Percentiles rank a stretch among this genome's conserved stretches.
phyloP scores from a whole-genome alignment of 2,329 filamentous ascomycete species.

The Lachnellula suecica region DNA sequence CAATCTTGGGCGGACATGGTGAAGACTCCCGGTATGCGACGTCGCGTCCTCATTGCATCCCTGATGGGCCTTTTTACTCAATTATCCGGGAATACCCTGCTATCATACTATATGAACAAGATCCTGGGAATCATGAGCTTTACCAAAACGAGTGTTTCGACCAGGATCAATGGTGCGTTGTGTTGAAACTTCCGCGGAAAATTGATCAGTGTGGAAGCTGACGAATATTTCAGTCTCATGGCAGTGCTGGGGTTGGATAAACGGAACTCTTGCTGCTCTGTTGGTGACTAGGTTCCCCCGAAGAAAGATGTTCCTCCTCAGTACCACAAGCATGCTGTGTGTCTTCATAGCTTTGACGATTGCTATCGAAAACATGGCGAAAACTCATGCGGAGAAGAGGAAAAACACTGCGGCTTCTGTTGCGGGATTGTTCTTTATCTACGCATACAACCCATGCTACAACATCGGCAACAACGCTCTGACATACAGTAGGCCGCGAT shows the following conservation, averaged over 20 bases:
- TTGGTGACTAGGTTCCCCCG: constrained; percentile 43
- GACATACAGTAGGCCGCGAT: constrained; percentile 51
- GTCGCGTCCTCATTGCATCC: constrained; percentile 46
- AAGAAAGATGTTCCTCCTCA: constrained; percentile 51
- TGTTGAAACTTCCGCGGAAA: background rate
- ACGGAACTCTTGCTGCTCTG: constrained; percentile 40
- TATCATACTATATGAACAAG: constrained; percentile 47
- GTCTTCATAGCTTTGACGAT: constrained; percentile 57
- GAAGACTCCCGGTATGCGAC: constrained; percentile 47
- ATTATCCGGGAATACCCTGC: constrained; percentile 46
- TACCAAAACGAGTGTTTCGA: constrained; percentile 40
- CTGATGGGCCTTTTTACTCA: constrained; percentile 54
- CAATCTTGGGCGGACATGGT: constrained; percentile 53
- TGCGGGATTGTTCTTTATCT: constrained; percentile 57
- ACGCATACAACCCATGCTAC: constrained; percentile 57
- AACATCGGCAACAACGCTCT: constrained; percentile 66
- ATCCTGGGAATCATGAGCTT: constrained; percentile 47
- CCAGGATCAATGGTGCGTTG: constrained; percentile 38
- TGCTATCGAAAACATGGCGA: constrained; percentile 40
- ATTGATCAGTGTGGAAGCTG: background rate
- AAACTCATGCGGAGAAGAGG: constrained; percentile 32
- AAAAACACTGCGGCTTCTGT: constrained; percentile 17
- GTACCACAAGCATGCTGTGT: constrained; percentile 50
- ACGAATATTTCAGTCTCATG: background rate
- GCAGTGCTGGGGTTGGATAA: constrained; percentile 41